Evolutionary conservation across 2,329 filamentous ascomycete species (phyloP).

Genomic region (Cordyceps farinosa): DNA sequence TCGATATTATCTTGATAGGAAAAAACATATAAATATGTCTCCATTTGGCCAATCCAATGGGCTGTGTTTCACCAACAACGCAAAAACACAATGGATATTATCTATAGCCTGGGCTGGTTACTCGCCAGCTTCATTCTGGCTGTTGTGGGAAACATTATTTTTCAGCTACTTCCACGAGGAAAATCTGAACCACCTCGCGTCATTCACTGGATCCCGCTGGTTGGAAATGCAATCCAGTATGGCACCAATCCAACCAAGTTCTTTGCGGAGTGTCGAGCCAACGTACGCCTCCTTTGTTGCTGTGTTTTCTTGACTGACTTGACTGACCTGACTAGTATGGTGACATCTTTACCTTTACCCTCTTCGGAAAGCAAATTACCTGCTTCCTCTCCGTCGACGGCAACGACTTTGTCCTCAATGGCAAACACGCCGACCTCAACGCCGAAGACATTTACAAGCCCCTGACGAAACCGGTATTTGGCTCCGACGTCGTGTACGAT

Average conservation of each 20-base stretch:
- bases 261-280: constrained; percentile 60
- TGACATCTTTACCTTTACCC: constrained; percentile 52
- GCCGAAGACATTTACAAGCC: constrained; percentile 53
- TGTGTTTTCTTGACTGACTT: not conserved
- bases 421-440: constrained; percentile 49
- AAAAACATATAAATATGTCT: not conserved
- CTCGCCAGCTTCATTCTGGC: not conserved
- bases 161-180: constrained; percentile 22
- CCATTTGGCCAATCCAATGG: not conserved
- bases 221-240: constrained; percentile 69
- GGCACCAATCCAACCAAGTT: constrained; percentile 68
- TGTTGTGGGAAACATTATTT: constrained; percentile 22
- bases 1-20: not conserved
- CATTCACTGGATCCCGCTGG: constrained; percentile 59
- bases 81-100: not conserved
- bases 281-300: constrained; percentile 45
- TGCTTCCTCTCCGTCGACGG: constrained; percentile 48
- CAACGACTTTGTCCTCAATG: constrained; percentile 56
- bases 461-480: constrained; percentile 60
- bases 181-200: constrained; percentile 53
- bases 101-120: not conserved
- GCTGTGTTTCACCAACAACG: not conserved
- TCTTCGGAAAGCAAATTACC: constrained; percentile 49
- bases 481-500: constrained; percentile 77
- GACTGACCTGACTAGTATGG: constrained; percentile 38